A percentile compares a stretch with the other conserved stretches of the same genome.
Evolutionary conservation across 805 yeast species (phyloP).

Genomic region (Nakazawaea wyomingensis): DNA sequence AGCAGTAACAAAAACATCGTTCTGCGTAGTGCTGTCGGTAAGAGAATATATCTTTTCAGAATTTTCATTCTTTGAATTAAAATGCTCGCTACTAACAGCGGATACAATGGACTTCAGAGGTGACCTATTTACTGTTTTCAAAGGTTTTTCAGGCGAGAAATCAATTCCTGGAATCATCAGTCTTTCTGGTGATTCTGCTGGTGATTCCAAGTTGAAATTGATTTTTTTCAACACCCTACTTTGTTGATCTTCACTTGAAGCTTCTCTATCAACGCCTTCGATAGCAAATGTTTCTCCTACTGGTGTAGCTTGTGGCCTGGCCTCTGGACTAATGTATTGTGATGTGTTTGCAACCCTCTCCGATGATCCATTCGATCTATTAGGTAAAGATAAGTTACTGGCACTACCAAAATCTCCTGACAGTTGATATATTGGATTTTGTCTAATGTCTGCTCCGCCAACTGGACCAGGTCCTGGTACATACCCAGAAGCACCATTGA

Average conservation of each 20-base stretch:
- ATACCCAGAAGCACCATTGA: background rate
- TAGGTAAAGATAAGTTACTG: too few relatives aligned
- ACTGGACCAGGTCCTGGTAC: background rate
- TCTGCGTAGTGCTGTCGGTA: conserved; percentile 22
- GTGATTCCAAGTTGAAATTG: conserved; percentile 4
- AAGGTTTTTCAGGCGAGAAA: conserved; percentile 4
- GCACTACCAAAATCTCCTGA: conserved; percentile 4
- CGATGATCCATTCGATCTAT: background rate
- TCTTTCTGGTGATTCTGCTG: background rate
- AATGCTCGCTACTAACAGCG: conserved; percentile 5
- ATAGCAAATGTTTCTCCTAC: background rate
- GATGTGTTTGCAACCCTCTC: conserved; percentile 9
- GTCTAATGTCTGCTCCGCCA: background rate
- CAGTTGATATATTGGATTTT: background rate
- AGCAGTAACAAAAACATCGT: conserved; percentile 35
- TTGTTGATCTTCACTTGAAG: too few relatives aligned
- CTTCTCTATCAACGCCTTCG: background rate
- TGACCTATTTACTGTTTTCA: background rate
- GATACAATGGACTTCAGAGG: conserved; percentile 10
- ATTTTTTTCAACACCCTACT: conserved; percentile 9
- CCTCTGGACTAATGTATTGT: conserved; percentile 7
- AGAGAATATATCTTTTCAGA: conserved; percentile 13
- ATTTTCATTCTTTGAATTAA: conserved; percentile 11
- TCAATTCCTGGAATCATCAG: background rate
- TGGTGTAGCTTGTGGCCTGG: background rate